Evolutionary conservation across 257 asterid genomes (phyloP), one percentile per base, ranked within the genome.

Genomic region (Vinca minor): DNA sequence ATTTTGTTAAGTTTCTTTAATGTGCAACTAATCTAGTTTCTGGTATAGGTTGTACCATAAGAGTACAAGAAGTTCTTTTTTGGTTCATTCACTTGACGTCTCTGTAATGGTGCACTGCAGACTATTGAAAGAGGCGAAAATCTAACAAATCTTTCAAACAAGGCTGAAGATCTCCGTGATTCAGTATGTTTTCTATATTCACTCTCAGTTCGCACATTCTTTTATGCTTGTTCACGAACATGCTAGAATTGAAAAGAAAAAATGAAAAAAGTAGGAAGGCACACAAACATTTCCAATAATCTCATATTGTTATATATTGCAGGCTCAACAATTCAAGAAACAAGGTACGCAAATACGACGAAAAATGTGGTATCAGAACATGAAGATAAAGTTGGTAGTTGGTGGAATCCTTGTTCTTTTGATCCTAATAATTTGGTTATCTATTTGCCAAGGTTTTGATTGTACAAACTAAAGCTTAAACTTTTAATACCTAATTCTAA

Each of bases 301-400:
- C 56, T 34, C 38, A 7, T 13, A 4, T 53, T 31, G 17, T 13
- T 60, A 6, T 48, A 39, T 42, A 29, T 48, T 74, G 64, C 75
- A 91, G 96, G 98, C 98, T 29, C 81, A 76, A 73, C 75, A 76
- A 12, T 85, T 74, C 76, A 82, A 83, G 85, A 69, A 56, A 53
- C 41, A 42, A 18, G 86, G 91, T 44, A 72, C 74, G 46, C 89
- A 87, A 83, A 71, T 91, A 18, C 74, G 84, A 23, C 76, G 98
- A 69, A 91, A 87, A 62, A 82, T 91, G 95, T 91, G 96, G 98
- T 88, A 81, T 59, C 89, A 87, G 76, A 87, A 86, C 57, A 91
- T 91, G 98, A 91, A 91, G 72, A 79, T 91, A 70, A 91, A 91
- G 73, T 46, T 87, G 69, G 77, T 85, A 50, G 98, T 91, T 49